Evolutionary conservation across 768 basidiomycete genomes (phyloP).

Genomic region (Strobilomyces echinocephalus): DNA sequence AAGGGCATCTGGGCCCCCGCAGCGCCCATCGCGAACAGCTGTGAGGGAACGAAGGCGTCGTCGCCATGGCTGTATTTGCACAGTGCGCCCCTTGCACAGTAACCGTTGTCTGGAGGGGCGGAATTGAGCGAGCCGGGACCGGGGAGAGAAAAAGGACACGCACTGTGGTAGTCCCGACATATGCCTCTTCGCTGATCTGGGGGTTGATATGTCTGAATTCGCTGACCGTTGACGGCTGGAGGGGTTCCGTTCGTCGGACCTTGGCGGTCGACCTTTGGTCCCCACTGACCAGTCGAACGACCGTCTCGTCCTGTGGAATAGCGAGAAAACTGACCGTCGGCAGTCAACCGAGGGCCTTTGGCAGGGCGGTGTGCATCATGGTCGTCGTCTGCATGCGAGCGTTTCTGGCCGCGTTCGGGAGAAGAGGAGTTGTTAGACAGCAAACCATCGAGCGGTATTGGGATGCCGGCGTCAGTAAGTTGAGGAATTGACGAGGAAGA

Average conservation of each 20-base stretch:
- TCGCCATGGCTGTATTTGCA: slow-evolving; percentile 95
- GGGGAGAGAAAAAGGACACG: slow-evolving; percentile 31
- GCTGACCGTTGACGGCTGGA: slow-evolving; percentile 38
- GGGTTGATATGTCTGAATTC: slow-evolving; percentile 58
- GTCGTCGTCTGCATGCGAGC: slow-evolving; percentile 59
- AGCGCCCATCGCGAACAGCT: slow-evolving; percentile 55
- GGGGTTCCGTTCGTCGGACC: slow-evolving; percentile 24
- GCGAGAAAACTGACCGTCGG: slow-evolving; percentile 64
- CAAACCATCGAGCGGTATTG: slow-evolving; percentile 70
- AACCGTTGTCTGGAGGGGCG: slow-evolving; percentile 68
- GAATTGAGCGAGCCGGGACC: slow-evolving; percentile 7
- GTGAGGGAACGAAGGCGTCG: slow-evolving; percentile 74
- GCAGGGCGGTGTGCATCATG: slow-evolving; percentile 52
- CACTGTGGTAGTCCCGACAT: slow-evolving; percentile 92
- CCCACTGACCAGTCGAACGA: slow-evolving; percentile 42
- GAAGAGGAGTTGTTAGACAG: slow-evolving; percentile 43
- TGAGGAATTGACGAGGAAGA: slow-evolving; percentile 34
- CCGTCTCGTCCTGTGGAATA: slow-evolving; percentile 43
- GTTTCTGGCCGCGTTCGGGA: slow-evolving; percentile 58
- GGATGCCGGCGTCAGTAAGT: slow-evolving; percentile 60
- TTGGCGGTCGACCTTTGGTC: slow-evolving; percentile 30
- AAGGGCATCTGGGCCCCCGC: slow-evolving; percentile 50
- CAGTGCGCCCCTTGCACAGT: slow-evolving; percentile 79
- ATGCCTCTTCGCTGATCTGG: slow-evolving; percentile 72
- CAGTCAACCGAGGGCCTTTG: slow-evolving; percentile 67